Percentiles rank a stretch among this genome's conserved stretches.
Conservation (phyloP, 2,329 filamentous ascomycete species). For the Fusarium miscanthi region DNA sequence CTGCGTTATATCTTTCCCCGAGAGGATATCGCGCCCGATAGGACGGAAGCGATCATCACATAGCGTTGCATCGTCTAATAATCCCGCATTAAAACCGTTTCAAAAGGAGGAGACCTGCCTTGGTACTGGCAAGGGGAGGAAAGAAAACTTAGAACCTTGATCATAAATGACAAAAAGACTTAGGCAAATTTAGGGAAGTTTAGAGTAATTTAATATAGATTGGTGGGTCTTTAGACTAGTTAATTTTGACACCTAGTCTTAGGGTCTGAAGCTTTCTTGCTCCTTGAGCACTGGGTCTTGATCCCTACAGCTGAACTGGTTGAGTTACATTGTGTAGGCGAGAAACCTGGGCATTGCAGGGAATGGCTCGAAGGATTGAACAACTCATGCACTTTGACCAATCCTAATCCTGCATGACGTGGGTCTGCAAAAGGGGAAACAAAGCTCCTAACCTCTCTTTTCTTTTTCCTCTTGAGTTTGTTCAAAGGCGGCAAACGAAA, state of each 20-base stretch:
- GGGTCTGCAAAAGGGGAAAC: neutral
- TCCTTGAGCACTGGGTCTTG: conserved; percentile 6
- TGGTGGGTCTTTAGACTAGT: too few species aligned
- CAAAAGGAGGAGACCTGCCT: neutral
- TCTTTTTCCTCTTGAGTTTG: neutral
- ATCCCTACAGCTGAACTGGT: neutral
- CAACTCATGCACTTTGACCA: neutral
- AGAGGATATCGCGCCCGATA: neutral
- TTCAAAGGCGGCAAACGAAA: neutral
- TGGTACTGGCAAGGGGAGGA: neutral
- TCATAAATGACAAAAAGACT: too few species aligned
- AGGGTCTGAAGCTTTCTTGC: too few species aligned
- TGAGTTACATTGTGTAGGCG: neutral
- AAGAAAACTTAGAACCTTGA: too few species aligned
- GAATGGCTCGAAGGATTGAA: neutral
- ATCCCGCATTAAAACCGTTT: conserved; percentile 3
- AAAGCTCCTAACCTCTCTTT: neutral
- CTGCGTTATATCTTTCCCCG: conserved; percentile 15
- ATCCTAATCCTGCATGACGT: neutral
- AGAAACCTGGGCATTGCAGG: neutral
- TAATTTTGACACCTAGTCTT: too few species aligned
- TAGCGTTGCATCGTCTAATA: neutral
- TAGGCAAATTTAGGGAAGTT: too few species aligned
- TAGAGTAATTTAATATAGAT: too few species aligned
- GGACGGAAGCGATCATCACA: conserved; percentile 4